Conservation (phyloP, 768 basidiomycete species). For the Suillus lakei region DNA sequence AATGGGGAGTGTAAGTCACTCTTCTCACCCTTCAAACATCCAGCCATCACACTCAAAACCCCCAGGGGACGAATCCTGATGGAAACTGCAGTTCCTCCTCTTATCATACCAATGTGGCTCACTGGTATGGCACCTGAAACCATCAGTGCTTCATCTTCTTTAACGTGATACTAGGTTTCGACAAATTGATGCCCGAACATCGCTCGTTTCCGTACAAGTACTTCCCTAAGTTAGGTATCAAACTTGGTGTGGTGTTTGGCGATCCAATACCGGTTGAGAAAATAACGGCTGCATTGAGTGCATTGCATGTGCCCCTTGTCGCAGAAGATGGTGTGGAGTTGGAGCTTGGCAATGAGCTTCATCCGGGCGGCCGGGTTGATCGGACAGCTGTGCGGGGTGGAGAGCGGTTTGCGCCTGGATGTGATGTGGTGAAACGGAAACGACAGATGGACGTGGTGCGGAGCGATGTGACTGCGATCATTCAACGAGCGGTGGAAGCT, state of each 20-base stretch:
- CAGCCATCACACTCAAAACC: constrained; percentile 4
- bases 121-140: constrained; percentile 52
- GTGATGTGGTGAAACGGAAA: constrained; percentile 11
- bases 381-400: constrained; percentile 9
- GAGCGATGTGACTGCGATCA: constrained; percentile 55
- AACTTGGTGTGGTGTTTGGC: constrained; percentile 81
- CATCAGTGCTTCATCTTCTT: neutral
- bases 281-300: constrained; percentile 32
- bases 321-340: constrained; percentile 20
- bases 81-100: constrained; percentile 65
- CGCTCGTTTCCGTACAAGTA: constrained; percentile 76
- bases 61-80: constrained; percentile 83
- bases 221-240: constrained; percentile 63
- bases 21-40: neutral
- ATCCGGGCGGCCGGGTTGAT: constrained; percentile 21
- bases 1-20: constrained; percentile 90
- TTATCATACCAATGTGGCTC: constrained; percentile 93
- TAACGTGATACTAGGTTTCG: constrained; percentile 58
- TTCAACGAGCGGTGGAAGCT: constrained; percentile 58
- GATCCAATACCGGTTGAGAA: constrained; percentile 60
- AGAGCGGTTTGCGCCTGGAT: constrained; percentile 9
- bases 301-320: constrained; percentile 10
- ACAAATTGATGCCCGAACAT: constrained; percentile 89
- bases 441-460: constrained; percentile 46
- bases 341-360: neutral